Percentiles rank a stretch among this genome's conserved stretches.
phyloP scores from a whole-genome alignment of 192 early-diverging fungal genomes.

The Podila minutissima region DNA sequence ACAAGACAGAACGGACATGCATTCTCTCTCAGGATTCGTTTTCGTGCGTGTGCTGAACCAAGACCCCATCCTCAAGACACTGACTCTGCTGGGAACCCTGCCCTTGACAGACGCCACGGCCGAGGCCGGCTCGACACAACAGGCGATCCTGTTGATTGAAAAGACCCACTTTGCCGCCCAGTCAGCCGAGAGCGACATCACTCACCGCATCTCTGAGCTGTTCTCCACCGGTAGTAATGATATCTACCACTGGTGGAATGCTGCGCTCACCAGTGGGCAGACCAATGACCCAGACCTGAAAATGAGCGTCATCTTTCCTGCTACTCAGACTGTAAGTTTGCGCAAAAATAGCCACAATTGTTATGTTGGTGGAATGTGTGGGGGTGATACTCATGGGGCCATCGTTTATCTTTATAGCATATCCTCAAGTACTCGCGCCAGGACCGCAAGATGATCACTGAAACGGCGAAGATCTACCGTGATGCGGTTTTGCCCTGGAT shows the following conservation, averaged over 20 bases:
- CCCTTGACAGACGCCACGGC: neutral
- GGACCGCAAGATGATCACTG: conserved; percentile 63
- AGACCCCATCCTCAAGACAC: conserved; percentile 45
- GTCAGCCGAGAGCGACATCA: conserved; percentile 36
- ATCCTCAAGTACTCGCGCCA: conserved; percentile 78
- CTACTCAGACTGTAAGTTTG: conserved; percentile 60
- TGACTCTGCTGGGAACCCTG: conserved; percentile 30
- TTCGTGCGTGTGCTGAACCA: conserved; percentile 38
- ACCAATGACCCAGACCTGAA: conserved; percentile 60
- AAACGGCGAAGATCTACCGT: conserved; percentile 72
- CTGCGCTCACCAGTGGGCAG: conserved; percentile 33
- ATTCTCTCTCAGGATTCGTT: conserved; percentile 27
- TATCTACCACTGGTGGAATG: conserved; percentile 75
- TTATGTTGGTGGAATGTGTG: neutral
- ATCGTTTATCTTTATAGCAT: conserved; percentile 52
- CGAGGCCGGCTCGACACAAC: neutral
- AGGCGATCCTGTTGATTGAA: conserved; percentile 60
- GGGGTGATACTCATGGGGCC: neutral
- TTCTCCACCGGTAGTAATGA: conserved; percentile 65
- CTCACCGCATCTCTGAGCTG: conserved; percentile 40
- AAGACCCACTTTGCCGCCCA: conserved; percentile 57
- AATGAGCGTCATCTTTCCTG: conserved; percentile 70
- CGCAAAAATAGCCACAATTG: neutral
- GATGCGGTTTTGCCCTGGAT: conserved; percentile 67
- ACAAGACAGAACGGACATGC: conserved; percentile 9